phyloP scores from a whole-genome alignment of 768 basidiomycete genomes.

The Suillus spraguei region DNA sequence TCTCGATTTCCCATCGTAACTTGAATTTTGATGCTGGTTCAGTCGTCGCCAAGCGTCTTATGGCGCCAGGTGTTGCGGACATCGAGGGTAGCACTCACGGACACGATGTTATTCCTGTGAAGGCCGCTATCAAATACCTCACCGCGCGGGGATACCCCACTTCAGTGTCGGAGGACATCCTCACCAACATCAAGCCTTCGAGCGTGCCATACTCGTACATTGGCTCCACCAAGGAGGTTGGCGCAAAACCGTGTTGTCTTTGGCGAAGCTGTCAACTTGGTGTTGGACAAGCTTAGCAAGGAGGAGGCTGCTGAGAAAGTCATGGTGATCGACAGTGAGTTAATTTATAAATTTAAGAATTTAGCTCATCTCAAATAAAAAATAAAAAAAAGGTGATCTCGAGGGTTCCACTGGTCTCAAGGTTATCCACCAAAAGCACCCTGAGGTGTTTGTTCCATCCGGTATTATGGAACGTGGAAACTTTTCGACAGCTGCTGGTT shows the following conservation, averaged over 20 bases:
- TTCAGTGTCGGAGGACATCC: slow-evolving; percentile 50
- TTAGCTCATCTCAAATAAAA: background rate
- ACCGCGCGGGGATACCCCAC: slow-evolving; percentile 58
- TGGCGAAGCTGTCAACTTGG: slow-evolving; percentile 80
- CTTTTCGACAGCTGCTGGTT: slow-evolving; percentile 83
- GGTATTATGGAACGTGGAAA: slow-evolving; percentile 89
- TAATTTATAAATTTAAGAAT: background rate
- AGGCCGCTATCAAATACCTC: slow-evolving; percentile 78
- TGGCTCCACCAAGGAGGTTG: slow-evolving; percentile 74
- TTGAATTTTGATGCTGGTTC: slow-evolving; percentile 2
- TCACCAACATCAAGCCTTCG: slow-evolving; percentile 64
- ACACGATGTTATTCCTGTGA: slow-evolving; percentile 86
- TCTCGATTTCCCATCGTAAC: background rate
- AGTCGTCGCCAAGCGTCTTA: slow-evolving; percentile 72
- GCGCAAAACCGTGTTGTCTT: slow-evolving; percentile 83
- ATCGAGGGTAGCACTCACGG: slow-evolving; percentile 82
- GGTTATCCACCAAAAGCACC: slow-evolving; percentile 87
- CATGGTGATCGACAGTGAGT: slow-evolving; percentile 83
- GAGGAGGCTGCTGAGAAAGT: slow-evolving; percentile 80
- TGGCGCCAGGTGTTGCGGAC: slow-evolving; percentile 71
- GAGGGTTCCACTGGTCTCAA: slow-evolving; percentile 91
- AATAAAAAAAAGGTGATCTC: slow-evolving; percentile 57
- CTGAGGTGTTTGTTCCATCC: slow-evolving; percentile 84
- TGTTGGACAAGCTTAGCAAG: slow-evolving; percentile 73
- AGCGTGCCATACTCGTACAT: slow-evolving; percentile 59